Evolutionary conservation across 2,329 filamentous ascomycete genomes (phyloP), one percentile per base, ranked within the genome.

Genomic region (Beauveria medogensis): DNA sequence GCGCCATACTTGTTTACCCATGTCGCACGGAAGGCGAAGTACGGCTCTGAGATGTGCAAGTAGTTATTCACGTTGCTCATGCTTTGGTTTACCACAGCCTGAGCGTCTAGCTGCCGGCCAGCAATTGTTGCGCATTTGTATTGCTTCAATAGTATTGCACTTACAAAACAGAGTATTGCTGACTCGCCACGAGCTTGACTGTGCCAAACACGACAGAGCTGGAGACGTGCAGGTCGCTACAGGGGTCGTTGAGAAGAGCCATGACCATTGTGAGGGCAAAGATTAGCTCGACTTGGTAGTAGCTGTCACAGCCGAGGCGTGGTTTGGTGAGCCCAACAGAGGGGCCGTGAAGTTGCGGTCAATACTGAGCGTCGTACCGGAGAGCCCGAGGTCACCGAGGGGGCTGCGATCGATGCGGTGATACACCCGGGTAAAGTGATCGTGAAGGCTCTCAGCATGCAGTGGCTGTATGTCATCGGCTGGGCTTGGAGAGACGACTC

Each of bases 221-320:
- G 37, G 14, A 65, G 48, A 62, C 47, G 41, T 63, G 60, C 26
- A 64, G 59, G 22, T 63, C 57, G 8, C 53, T 57, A n/a, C 44
- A 61, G 37, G 63, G 53, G 47, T 60, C 56, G 47, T 58, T 62
- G 18, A 63, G 55, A 26, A 55, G 44, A 12, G 56, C 44, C 56
- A 63, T 55, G 50, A 48, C 14, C 44, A 63, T 43, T 12, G 56
- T 37, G 8, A 63, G 52, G 16, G 55, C 41, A 22, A 50, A 51
- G 14, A 52, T 34, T 24, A 63, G 50, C 44, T 63, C 61, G 12
- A 54, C 50, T 18, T 57, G 52, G 22, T 61, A 61, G 58, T 63
- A 41, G 26, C 22, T 48, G 44, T 57, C 58, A 9, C 53, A 47
- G n/a, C 61, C 58, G 41, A 60, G 52, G 47, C 58, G 40, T 3